A percentile compares a stretch with the other conserved stretches of the same genome.
Conservation (phyloP, 306 rosid species). For the Carpinus viminea region DNA sequence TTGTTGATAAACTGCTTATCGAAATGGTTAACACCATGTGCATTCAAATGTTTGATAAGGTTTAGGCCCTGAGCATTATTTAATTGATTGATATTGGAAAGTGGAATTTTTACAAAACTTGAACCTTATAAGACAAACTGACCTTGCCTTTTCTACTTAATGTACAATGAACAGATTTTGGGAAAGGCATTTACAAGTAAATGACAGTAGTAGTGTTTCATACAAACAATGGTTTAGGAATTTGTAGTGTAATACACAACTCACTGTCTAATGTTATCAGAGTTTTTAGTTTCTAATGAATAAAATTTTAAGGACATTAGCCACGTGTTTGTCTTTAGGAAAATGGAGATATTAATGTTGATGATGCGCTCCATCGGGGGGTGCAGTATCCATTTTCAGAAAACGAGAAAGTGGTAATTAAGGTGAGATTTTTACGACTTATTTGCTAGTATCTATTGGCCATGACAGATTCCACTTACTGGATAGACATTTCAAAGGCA, state of each 20-base stretch:
- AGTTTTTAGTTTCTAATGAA: slow-evolving; percentile 23
- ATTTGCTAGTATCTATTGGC: slow-evolving; percentile 16
- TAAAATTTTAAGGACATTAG: slow-evolving; percentile 16
- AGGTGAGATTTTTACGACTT: slow-evolving; percentile 51
- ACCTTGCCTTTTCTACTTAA: background rate
- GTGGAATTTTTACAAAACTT: background rate
- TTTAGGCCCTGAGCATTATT: slow-evolving; percentile 4
- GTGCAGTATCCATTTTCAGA: slow-evolving; percentile 96
- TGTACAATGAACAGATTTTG: background rate
- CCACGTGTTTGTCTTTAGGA: slow-evolving; percentile 53
- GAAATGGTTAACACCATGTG: background rate
- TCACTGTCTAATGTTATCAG: slow-evolving; percentile 11
- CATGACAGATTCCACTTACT: slow-evolving; percentile 13
- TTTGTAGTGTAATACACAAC: slow-evolving; percentile 7
- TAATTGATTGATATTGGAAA: background rate
- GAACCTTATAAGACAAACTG: background rate
- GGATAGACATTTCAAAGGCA: slow-evolving; percentile 19
- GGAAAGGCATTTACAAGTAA: background rate
- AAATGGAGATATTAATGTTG: slow-evolving; percentile 63
- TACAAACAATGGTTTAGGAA: slow-evolving; percentile 1
- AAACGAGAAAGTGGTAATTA: slow-evolving; percentile 86
- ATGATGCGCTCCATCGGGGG: slow-evolving; percentile 67
- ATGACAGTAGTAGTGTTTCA: slow-evolving; percentile 8
- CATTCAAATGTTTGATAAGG: background rate
- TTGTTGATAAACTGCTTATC: background rate